phyloP scores from a whole-genome alignment of 1,284 basidiomycete genomes.

The Stereum hirsutum region DNA sequence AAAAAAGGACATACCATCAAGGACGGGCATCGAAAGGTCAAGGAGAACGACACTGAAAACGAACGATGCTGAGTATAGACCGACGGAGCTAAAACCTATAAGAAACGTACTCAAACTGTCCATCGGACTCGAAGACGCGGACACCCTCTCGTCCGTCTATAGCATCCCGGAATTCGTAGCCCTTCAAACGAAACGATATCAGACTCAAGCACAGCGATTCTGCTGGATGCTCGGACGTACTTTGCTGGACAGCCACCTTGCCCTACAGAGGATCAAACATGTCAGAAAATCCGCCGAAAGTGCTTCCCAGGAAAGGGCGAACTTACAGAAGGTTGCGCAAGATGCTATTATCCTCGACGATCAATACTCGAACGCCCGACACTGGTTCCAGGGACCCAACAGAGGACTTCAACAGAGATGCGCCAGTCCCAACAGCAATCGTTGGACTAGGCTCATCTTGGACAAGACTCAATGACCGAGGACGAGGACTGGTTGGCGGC shows the following conservation, averaged over 20 bases:
- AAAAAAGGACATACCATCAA: slow-evolving; percentile 54
- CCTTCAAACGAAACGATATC: slow-evolving; percentile 31
- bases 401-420: slow-evolving; percentile 53
- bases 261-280: slow-evolving; percentile 34
- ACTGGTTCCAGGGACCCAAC: slow-evolving; percentile 34
- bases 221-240: slow-evolving; percentile 34
- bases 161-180: slow-evolving; percentile 72
- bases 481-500: slow-evolving; percentile 9
- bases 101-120: slow-evolving; percentile 64
- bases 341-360: slow-evolving; percentile 81
- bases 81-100: neutral
- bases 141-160: slow-evolving; percentile 83
- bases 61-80: slow-evolving; percentile 3
- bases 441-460: slow-evolving; percentile 31
- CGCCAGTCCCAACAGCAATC: slow-evolving; percentile 46
- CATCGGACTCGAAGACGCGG: slow-evolving; percentile 58
- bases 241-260: slow-evolving; percentile 72
- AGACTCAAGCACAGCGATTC: neutral
- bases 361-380: slow-evolving; percentile 51
- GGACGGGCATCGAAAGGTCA: slow-evolving; percentile 89
- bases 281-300: slow-evolving; percentile 12
- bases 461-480: slow-evolving; percentile 15
- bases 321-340: slow-evolving; percentile 61
- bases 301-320: too few species aligned
- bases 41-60: slow-evolving; percentile 66